Evolutionary conservation across 371 early-diverging fungal genomes (phyloP).

Genomic region (Batkoa obscura): DNA sequence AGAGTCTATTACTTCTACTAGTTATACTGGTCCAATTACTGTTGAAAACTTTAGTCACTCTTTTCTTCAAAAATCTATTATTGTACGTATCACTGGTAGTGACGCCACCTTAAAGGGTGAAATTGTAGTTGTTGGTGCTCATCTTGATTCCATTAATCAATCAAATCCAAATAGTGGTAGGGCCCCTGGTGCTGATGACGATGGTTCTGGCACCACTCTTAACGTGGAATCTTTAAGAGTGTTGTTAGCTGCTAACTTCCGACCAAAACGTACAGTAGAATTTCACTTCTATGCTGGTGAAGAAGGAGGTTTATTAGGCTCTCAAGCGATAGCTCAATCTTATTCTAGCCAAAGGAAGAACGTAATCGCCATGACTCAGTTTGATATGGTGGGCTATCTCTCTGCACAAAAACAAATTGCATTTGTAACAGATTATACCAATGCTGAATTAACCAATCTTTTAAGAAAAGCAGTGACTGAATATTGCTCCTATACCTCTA

Average conservation of each 20-base stretch:
- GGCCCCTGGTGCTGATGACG: conserved; percentile 70
- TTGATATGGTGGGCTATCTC: conserved; percentile 66
- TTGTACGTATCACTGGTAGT: conserved; percentile 47
- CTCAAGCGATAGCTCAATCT: conserved; percentile 53
- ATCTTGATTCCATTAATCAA: conserved; percentile 75
- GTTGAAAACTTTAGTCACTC: conserved; percentile 27
- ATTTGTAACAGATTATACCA: conserved; percentile 61
- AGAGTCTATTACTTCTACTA: no score
- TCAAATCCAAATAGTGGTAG: conserved; percentile 64
- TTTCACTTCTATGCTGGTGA: conserved; percentile 92
- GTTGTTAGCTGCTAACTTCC: conserved; percentile 41
- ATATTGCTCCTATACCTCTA: neutral
- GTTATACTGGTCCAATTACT: neutral
- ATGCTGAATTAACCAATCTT: conserved; percentile 41
- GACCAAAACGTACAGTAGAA: conserved; percentile 66
- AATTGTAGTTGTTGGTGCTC: conserved; percentile 67
- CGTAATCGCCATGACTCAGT: conserved; percentile 59
- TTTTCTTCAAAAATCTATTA: conserved; percentile 51
- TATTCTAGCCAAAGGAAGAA: conserved; percentile 34
- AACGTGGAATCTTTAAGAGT: conserved; percentile 34
- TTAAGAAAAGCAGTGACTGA: neutral
- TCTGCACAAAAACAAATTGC: conserved; percentile 45
- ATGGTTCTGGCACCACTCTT: conserved; percentile 71
- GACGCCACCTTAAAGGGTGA: conserved; percentile 25
- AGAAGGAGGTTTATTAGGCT: conserved; percentile 78